These are phyloP conservation scores for Septoria petroselini DNA, from an alignment of 2,329 filamentous ascomycete species.

Conservation along the genomic window DNA sequence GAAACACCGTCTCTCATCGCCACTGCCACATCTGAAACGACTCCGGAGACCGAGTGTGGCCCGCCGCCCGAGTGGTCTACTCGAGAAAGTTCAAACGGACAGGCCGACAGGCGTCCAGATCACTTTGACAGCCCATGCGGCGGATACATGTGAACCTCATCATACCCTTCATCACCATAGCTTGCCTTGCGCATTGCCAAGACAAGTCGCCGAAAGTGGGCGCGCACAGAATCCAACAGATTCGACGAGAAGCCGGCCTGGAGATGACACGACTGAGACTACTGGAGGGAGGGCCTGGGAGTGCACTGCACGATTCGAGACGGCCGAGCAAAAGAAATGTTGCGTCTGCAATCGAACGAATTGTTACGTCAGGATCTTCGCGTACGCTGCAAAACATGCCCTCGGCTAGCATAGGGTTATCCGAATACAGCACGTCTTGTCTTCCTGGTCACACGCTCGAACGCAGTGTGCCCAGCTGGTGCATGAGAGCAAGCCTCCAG, in stretches of 20 bases:
- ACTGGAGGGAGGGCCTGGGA: background rate
- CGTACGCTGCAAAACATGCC: constrained; percentile 8
- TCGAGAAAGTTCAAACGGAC: background rate
- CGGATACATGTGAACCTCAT: background rate
- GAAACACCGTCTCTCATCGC: constrained; percentile 9
- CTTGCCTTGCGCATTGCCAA: too few species aligned
- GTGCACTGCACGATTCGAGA: constrained; percentile 6
- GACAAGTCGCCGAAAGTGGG: background rate
- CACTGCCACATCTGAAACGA: constrained; percentile 1
- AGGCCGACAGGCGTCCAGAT: background rate
- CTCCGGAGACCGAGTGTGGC: constrained; percentile 5
- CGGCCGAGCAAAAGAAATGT: constrained; percentile 10
- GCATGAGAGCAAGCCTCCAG: constrained; percentile 13
- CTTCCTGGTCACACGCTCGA: constrained; percentile 20
- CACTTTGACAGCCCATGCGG: background rate
- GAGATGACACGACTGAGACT: background rate
- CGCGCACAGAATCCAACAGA: background rate
- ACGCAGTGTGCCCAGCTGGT: constrained; percentile 12
- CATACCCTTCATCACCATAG: background rate
- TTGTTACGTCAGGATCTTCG: constrained; percentile 18
- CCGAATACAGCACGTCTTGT: constrained; percentile 13
- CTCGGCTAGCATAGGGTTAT: constrained; percentile 20
- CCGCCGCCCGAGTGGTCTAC: too few species aligned
- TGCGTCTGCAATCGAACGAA: constrained; percentile 6
- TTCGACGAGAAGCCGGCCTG: background rate